A percentile compares a stretch with the other conserved stretches of the same genome.
phyloP scores from a whole-genome alignment of 352 stramenopile species.

The Albugo laibachii region DNA sequence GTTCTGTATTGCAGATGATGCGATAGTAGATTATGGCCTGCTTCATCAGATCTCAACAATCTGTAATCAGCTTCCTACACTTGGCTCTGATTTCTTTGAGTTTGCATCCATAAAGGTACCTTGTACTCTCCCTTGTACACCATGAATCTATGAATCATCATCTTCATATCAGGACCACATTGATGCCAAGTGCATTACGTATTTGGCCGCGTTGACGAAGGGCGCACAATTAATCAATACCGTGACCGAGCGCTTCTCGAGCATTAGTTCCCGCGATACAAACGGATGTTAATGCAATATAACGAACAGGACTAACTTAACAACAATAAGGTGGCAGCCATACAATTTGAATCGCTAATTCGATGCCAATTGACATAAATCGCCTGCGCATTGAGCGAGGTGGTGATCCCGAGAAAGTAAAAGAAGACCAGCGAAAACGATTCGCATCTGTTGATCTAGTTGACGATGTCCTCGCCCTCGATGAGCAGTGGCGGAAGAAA shows the following conservation, averaged over 20 bases:
- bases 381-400: conserved; percentile 88
- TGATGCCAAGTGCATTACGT: conserved; percentile 60
- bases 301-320: neutral
- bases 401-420: conserved; percentile 88
- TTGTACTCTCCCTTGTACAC: neutral
- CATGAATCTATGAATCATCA: no score
- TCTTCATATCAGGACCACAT: conserved; percentile 39
- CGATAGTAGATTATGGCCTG: conserved; percentile 54
- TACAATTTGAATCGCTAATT: conserved; percentile 14
- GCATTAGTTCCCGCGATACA: conserved; percentile 20
- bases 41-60: conserved; percentile 73
- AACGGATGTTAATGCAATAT: neutral
- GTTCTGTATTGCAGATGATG: conserved; percentile 15
- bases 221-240: conserved; percentile 55
- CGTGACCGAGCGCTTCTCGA: conserved; percentile 67
- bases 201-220: conserved; percentile 71
- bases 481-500: conserved; percentile 81
- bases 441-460: conserved; percentile 88
- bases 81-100: conserved; percentile 58
- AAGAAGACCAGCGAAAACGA: conserved; percentile 85
- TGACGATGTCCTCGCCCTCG: conserved; percentile 87
- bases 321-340: neutral
- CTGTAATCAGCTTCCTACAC: conserved; percentile 64
- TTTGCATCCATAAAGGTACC: conserved; percentile 36
- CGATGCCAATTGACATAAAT: conserved; percentile 98